Conservation (phyloP, 2,329 filamentous ascomycete species). For the Pseudocercospora macadamiae region DNA sequence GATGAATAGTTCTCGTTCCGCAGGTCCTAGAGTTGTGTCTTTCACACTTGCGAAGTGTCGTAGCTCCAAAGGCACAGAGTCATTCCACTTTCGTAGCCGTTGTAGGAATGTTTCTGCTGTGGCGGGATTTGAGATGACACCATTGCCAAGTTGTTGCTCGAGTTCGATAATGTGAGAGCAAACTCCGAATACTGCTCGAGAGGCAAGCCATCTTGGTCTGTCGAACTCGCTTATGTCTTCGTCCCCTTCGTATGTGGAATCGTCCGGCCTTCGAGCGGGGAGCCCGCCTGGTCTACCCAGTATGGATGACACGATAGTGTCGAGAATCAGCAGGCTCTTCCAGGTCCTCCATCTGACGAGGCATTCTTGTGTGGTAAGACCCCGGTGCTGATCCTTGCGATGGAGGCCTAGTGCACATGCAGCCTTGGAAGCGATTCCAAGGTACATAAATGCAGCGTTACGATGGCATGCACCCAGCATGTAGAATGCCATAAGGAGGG, state of each 20-base stretch:
- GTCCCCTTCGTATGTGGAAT: slow-evolving; percentile 22
- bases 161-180: slow-evolving; percentile 29
- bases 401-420: slow-evolving; percentile 62
- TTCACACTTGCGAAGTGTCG: slow-evolving; percentile 29
- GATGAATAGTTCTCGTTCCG: slow-evolving; percentile 27
- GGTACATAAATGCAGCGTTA: slow-evolving; percentile 66
- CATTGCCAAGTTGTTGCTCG: slow-evolving; percentile 26
- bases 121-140: slow-evolving; percentile 17
- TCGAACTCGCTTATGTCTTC: slow-evolving; percentile 15
- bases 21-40: slow-evolving; percentile 20
- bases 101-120: slow-evolving; percentile 25
- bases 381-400: slow-evolving; percentile 32
- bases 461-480: slow-evolving; percentile 62
- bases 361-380: slow-evolving; percentile 22
- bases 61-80: slow-evolving; percentile 24
- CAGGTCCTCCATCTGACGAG: slow-evolving; percentile 46
- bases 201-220: slow-evolving; percentile 22
- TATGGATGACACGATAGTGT: slow-evolving; percentile 53
- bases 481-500: slow-evolving; percentile 62
- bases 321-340: slow-evolving; percentile 53
- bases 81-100: slow-evolving; percentile 27
- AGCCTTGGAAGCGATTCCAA: slow-evolving; percentile 62
- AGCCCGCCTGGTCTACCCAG: slow-evolving; percentile 49
- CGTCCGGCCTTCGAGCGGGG: slow-evolving; percentile 22
- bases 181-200: slow-evolving; percentile 20